phyloP scores from a whole-genome alignment of 116 monocot species.

The Cymodocea nodosa region DNA sequence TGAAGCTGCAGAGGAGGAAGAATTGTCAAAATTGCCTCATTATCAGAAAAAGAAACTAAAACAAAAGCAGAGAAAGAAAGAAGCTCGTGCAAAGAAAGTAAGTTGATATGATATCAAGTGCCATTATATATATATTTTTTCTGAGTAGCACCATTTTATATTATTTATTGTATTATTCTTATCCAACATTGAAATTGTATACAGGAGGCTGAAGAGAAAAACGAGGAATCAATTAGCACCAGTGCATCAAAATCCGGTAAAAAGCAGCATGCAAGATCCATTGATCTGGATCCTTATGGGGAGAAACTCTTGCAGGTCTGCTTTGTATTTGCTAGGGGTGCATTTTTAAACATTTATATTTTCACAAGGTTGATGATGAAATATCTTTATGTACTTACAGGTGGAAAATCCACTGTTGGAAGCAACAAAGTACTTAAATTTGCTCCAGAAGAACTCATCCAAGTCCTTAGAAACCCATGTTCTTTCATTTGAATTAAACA shows the following conservation, averaged over 20 bases:
- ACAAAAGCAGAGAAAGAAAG: constrained; percentile 90
- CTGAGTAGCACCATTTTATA: no score
- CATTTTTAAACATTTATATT: not conserved
- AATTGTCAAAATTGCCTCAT: constrained; percentile 58
- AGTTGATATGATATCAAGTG: not conserved
- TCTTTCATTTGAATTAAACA: constrained; percentile 85
- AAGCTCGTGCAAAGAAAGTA: constrained; percentile 94
- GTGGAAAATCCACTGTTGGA: constrained; percentile 76
- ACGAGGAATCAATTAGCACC: constrained; percentile 41
- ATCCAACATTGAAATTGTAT: constrained; percentile 5
- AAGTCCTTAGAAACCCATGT: constrained; percentile 77
- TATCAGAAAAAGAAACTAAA: constrained; percentile 83
- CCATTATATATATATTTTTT: no score
- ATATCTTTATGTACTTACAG: constrained; percentile 15
- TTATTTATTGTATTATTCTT: not conserved
- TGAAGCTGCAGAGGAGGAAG: constrained; percentile 50
- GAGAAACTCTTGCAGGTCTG: constrained; percentile 86
- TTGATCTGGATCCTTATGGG: constrained; percentile 90
- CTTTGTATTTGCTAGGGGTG: not conserved
- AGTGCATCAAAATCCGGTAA: constrained; percentile 66
- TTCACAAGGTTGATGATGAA: not conserved
- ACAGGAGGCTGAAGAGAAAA: constrained; percentile 87
- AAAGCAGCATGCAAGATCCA: constrained; percentile 41
- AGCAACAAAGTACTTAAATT: constrained; percentile 83
- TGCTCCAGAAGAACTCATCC: constrained; percentile 80